Conservation (phyloP, 495 filamentous ascomycete species). For the Neurospora discreta region DNA sequence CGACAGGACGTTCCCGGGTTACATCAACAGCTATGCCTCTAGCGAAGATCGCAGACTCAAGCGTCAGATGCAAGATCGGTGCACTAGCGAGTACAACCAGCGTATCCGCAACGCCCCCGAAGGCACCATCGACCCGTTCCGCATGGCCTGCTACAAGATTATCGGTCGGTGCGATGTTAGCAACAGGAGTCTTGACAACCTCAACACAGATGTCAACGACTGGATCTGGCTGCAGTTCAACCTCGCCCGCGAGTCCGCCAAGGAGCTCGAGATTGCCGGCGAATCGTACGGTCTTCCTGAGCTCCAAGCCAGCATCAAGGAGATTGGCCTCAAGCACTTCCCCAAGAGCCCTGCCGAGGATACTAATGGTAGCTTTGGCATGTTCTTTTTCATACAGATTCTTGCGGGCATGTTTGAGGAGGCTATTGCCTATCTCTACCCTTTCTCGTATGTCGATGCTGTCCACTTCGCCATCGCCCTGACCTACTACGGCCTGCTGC, state of each 20-base stretch:
- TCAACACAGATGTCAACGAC: constrained; percentile 76
- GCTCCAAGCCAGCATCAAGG: constrained; percentile 68
- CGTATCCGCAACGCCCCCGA: constrained; percentile 73
- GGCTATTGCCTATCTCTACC: constrained; percentile 80
- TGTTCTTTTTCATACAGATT: constrained; percentile 85
- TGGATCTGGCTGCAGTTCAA: constrained; percentile 97
- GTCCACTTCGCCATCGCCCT: constrained; percentile 91
- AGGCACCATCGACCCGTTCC: constrained; percentile 83
- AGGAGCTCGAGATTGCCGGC: constrained; percentile 69
- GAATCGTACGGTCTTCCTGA: constrained; percentile 84
- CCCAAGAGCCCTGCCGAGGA: constrained; percentile 53
- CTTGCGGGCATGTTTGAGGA: constrained; percentile 92
- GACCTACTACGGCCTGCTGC: constrained; percentile 81
- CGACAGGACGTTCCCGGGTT: constrained; percentile 82
- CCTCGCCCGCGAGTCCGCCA: constrained; percentile 78
- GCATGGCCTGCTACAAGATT: constrained; percentile 96
- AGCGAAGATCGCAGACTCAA: constrained; percentile 62
- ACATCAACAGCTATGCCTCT: constrained; percentile 67
- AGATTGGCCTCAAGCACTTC: constrained; percentile 87
- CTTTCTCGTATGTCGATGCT: constrained; percentile 78
- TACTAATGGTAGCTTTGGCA: constrained; percentile 65
- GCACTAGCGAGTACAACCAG: constrained; percentile 80
- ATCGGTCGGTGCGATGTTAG: constrained; percentile 86
- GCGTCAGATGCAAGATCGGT: constrained; percentile 68
- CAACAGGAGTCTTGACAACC: constrained; percentile 65